Percentiles rank a stretch among this genome's conserved stretches.
Evolutionary conservation across 2,329 filamentous ascomycete genomes (phyloP).

Genomic region (Uncinocarpus reesii): DNA sequence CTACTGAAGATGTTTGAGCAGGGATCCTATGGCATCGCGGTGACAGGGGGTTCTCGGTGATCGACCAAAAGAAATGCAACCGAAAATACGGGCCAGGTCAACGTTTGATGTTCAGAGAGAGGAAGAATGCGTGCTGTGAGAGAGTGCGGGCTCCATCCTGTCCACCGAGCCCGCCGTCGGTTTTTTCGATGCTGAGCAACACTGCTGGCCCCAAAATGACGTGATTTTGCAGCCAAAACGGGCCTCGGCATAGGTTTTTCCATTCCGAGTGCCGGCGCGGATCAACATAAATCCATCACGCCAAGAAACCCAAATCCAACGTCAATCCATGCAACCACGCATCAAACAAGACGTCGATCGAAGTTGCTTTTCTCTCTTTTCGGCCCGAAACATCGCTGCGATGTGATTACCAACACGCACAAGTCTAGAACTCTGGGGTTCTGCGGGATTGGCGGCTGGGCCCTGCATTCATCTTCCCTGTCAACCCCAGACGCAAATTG

Average conservation of each 20-base stretch:
- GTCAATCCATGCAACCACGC: conserved; percentile 7
- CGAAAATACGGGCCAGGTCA: conserved; percentile 1
- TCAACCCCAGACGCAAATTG: too few species aligned
- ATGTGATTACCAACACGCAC: too few species aligned
- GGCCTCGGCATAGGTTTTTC: neutral
- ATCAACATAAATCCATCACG: neutral
- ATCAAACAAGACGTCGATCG: too few species aligned
- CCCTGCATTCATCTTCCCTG: too few species aligned
- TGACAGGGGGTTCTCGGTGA: conserved; percentile 6
- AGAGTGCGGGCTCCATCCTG: too few species aligned
- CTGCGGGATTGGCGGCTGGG: too few species aligned
- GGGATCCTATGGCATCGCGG: conserved; percentile 2
- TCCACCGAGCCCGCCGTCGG: neutral
- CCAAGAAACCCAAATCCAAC: neutral
- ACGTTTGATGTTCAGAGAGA: neutral
- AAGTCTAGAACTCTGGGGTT: too few species aligned
- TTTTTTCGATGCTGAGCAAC: neutral
- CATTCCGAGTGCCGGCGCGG: neutral
- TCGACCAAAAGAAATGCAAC: conserved; percentile 11
- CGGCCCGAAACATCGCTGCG: too few species aligned
- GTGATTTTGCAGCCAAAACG: neutral
- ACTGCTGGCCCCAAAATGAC: neutral
- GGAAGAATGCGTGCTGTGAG: neutral
- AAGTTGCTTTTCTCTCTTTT: too few species aligned
- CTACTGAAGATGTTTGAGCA: conserved; percentile 11